Evolutionary conservation across 805 yeast genomes (phyloP), one percentile per base, ranked within the genome.

Genomic region (Ogataea siamensis): DNA sequence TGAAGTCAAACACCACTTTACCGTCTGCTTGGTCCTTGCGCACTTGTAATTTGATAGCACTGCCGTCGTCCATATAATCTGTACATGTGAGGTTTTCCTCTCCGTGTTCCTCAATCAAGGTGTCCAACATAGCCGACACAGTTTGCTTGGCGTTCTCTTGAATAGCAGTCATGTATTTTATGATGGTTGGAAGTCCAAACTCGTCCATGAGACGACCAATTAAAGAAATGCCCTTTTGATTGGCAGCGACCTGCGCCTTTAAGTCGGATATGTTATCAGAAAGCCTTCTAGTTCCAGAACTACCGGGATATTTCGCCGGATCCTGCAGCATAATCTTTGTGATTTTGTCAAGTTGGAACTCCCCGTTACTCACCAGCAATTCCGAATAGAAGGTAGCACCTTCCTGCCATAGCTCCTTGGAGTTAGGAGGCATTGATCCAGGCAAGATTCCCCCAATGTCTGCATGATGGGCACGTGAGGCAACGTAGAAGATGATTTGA

Each of bases 391-490:
- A 87, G 3, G 86, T 77, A 2, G 96, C 96, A 30, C 97, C 98
- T 63, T 89, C 97, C 55, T 89, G 89, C 70, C 78, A 83, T 27
- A 91, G 64, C 42, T 80, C 79, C 53, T 80, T 86, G 2, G 96
- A 87, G 55, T 83, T 80, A 7, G 96, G 95, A 11, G 97, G 96
- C 88, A 89, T 87, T 0, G 95, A 83, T 1, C 97, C 97, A 1
- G 97, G 95, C 23, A 87, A 64, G 41, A 83, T 76, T 10, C 95
- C 94, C 12, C 98, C 97, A 54, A 91, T 89, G 61, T 89, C 98
- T 5, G 96, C 89, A 63, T 91, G 98, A 63, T 89, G 98, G 2
- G 96, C 97, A 47, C 98, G 71, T 0, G 95, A 82, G 0, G 97
- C 98, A 10, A 87, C 88, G 70, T 87, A 89, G 58, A 89, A 89